Evolutionary conservation across 2,329 filamentous ascomycete species (phyloP).

Genomic region (Neofusicoccum laricinum): DNA sequence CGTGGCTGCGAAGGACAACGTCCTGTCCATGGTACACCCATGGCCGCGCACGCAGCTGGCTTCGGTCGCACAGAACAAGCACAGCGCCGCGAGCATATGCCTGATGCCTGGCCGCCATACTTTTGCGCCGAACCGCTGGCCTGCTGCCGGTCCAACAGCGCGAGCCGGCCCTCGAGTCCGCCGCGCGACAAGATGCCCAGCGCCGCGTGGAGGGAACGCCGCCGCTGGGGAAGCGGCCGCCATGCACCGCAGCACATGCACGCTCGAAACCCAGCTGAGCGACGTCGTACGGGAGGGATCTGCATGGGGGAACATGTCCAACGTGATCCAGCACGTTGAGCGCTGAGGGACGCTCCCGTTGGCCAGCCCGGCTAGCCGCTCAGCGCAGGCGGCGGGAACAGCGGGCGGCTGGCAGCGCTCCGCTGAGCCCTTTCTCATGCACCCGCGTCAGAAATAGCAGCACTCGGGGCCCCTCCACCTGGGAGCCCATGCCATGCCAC

Average conservation of each 20-base stretch:
- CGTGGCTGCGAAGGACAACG: slow-evolving; percentile 13
- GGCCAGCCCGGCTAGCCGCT: not conserved
- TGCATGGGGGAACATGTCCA: slow-evolving; percentile 1
- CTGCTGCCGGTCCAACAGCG: not conserved
- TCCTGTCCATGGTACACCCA: slow-evolving; percentile 3
- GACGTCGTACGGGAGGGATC: slow-evolving; percentile 13
- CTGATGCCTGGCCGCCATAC: not conserved
- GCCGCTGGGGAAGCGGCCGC: not conserved
- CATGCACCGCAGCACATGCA: slow-evolving; percentile 8
- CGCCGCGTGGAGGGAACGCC: not conserved
- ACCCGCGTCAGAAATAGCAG: not conserved
- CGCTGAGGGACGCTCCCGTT: not conserved
- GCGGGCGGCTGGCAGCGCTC: not conserved
- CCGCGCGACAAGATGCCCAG: not conserved
- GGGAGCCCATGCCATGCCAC: no score
- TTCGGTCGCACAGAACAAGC: not conserved
- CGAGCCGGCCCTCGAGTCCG: not conserved
- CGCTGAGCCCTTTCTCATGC: not conserved
- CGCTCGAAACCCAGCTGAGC: not conserved
- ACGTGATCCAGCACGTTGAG: slow-evolving; percentile 9
- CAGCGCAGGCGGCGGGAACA: not conserved
- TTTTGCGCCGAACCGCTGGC: not conserved
- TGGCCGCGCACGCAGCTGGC: slow-evolving; percentile 6
- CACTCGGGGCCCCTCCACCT: not conserved
- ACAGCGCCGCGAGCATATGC: not conserved